phyloP scores from a whole-genome alignment of 2,329 filamentous ascomycete genomes.

The Exophiala oligosperma region DNA sequence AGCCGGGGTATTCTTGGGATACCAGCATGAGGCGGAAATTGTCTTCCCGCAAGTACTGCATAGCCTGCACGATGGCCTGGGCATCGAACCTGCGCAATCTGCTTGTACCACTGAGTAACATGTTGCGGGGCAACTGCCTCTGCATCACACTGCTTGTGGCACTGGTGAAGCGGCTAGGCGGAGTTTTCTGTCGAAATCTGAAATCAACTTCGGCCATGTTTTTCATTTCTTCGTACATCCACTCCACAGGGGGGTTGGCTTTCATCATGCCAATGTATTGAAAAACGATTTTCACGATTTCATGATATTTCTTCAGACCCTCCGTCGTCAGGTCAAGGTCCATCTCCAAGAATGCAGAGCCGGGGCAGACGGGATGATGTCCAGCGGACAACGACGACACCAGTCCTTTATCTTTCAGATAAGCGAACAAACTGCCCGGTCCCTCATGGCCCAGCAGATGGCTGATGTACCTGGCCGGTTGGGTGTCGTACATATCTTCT shows the following conservation, averaged over 20 bases:
- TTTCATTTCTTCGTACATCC: conserved; percentile 93
- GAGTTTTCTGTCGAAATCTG: conserved; percentile 89
- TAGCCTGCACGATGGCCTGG: conserved; percentile 69
- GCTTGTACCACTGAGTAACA: conserved; percentile 77
- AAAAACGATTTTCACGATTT: conserved; percentile 81
- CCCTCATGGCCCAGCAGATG: conserved; percentile 92
- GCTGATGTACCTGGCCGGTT: conserved; percentile 81
- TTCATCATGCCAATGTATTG: conserved; percentile 87
- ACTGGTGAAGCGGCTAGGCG: conserved; percentile 86
- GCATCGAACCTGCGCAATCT: conserved; percentile 79
- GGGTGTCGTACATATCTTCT: conserved; percentile 73
- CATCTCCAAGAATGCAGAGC: conserved; percentile 77
- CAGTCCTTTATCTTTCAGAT: conserved; percentile 88
- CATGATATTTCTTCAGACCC: conserved; percentile 76
- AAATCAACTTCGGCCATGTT: conserved; percentile 90
- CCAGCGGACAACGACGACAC: conserved; percentile 80
- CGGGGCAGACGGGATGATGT: conserved; percentile 72
- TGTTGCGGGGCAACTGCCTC: conserved; percentile 80
- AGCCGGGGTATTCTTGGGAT: conserved; percentile 78
- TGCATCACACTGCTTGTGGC: conserved; percentile 86
- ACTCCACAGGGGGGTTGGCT: conserved; percentile 77
- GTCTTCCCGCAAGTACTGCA: conserved; percentile 76
- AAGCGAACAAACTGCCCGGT: conserved; percentile 85
- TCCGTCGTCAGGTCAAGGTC: conserved; percentile 80
- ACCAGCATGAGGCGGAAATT: conserved; percentile 85